These are phyloP conservation scores for Pyricularia grisea DNA, from an alignment of 2,329 filamentous ascomycete species.

Conservation along the genomic window DNA sequence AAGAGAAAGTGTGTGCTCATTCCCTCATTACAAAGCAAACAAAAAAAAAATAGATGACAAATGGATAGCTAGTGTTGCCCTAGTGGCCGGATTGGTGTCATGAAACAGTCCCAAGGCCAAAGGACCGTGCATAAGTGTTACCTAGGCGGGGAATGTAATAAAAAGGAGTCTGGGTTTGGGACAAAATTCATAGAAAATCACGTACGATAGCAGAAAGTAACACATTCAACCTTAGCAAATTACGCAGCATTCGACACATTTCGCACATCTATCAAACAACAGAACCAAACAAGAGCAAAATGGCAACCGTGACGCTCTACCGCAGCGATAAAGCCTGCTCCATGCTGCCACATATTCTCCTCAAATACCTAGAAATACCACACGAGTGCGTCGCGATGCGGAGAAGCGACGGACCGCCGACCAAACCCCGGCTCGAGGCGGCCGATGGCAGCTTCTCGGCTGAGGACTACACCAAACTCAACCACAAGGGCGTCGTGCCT, in stretches of 20 bases:
- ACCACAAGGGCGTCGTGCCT: conserved; percentile 22
- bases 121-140: too few relatives aligned
- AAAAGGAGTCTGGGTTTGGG: too few relatives aligned
- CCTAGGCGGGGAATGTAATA: too few relatives aligned
- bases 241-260: too few relatives aligned
- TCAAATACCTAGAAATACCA: background rate
- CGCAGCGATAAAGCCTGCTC: background rate
- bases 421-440: conserved; percentile 8
- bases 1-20: too few relatives aligned
- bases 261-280: background rate
- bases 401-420: background rate
- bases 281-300: background rate
- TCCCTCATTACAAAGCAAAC: too few relatives aligned
- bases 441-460: conserved; percentile 21
- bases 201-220: background rate
- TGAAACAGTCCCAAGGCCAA: too few relatives aligned
- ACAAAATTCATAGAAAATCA: too few relatives aligned
- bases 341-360: conserved; percentile 1
- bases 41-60: too few relatives aligned
- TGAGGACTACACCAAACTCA: conserved; percentile 18
- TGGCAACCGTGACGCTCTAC: background rate
- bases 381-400: background rate
- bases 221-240: too few relatives aligned
- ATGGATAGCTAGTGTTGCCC: too few relatives aligned
- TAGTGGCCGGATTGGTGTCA: too few relatives aligned